Conservation (phyloP, 371 early-diverging fungal genomes). For the Syncephalastrum racemosum region DNA sequence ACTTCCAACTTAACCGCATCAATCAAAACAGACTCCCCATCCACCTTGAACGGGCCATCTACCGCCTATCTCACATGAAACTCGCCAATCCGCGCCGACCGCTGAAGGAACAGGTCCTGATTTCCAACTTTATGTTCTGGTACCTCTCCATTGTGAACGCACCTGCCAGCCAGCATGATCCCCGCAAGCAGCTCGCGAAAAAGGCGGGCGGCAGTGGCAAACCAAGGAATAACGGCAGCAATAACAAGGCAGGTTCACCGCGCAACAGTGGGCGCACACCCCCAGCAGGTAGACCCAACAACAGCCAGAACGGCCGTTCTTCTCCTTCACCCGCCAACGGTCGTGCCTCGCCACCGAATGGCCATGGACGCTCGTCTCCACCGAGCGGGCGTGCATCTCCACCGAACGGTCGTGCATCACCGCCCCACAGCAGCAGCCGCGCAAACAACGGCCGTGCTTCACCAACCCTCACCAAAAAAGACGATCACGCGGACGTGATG, state of each 20-base stretch:
- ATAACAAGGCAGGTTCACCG: not conserved
- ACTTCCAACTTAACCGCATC: conserved; percentile 60
- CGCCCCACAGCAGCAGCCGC: conserved; percentile 3
- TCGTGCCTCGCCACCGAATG: not conserved
- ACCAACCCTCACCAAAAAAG: too few relatives aligned
- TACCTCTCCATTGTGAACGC: conserved; percentile 73
- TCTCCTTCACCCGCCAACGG: not conserved
- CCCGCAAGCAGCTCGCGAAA: conserved; percentile 16
- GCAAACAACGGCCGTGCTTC: conserved; percentile 1
- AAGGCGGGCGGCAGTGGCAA: conserved; percentile 2
- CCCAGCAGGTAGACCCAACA: not conserved
- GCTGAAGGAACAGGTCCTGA: conserved; percentile 87
- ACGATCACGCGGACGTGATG: too few relatives aligned
- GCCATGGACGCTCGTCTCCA: not conserved
- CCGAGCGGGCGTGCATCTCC: not conserved
- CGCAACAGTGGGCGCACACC: not conserved
- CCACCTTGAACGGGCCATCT: conserved; percentile 87
- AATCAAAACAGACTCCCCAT: conserved; percentile 69
- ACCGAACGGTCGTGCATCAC: not conserved
- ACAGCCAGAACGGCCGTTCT: not conserved
- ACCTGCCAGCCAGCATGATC: conserved; percentile 11
- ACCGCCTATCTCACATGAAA: conserved; percentile 90
- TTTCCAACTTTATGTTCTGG: conserved; percentile 96
- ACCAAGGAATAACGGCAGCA: conserved; percentile 6
- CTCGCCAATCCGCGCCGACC: conserved; percentile 89